A percentile compares a stretch with the other conserved stretches of the same genome.
These are phyloP conservation scores for Solanum arcanum DNA, from an alignment of 257 asterid genomes.

Conservation along the genomic window DNA sequence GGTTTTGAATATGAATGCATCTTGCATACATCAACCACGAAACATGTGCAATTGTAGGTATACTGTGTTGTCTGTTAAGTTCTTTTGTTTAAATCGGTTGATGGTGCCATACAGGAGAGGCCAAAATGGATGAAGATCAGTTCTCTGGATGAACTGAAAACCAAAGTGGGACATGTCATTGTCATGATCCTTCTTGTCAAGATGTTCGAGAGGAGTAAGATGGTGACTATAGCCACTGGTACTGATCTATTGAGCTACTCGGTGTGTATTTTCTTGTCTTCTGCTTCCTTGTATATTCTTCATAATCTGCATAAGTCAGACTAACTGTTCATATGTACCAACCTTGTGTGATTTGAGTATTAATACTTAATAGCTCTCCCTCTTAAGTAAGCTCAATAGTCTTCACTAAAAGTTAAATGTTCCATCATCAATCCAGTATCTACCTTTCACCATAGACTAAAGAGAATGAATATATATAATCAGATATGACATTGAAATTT, in stretches of 20 bases:
- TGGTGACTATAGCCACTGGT: conserved; percentile 85
- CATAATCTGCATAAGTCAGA: conserved; percentile 75
- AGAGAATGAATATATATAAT: neutral
- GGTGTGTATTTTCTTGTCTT: conserved; percentile 72
- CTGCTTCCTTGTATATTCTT: conserved; percentile 90
- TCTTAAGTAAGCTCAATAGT: neutral
- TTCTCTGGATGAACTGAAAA: conserved; percentile 80
- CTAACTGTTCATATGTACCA: neutral
- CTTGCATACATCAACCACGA: neutral
- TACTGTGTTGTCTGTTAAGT: neutral
- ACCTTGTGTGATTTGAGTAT: neutral
- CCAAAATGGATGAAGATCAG: conserved; percentile 98
- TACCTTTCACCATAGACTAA: neutral
- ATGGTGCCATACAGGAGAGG: conserved; percentile 51
- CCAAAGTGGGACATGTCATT: conserved; percentile 92
- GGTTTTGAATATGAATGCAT: neutral
- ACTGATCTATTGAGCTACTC: conserved; percentile 78
- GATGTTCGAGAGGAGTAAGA: conserved; percentile 96
- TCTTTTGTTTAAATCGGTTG: neutral
- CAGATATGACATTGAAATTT: neutral
- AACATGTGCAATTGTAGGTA: neutral
- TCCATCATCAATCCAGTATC: neutral
- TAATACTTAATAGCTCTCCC: neutral
- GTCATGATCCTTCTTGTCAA: conserved; percentile 95
- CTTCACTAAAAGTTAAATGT: neutral